Evolutionary conservation across 1,139 yeast genomes (phyloP), one percentile per base, ranked within the genome.

Genomic region (Saccharomyces hybrid): DNA sequence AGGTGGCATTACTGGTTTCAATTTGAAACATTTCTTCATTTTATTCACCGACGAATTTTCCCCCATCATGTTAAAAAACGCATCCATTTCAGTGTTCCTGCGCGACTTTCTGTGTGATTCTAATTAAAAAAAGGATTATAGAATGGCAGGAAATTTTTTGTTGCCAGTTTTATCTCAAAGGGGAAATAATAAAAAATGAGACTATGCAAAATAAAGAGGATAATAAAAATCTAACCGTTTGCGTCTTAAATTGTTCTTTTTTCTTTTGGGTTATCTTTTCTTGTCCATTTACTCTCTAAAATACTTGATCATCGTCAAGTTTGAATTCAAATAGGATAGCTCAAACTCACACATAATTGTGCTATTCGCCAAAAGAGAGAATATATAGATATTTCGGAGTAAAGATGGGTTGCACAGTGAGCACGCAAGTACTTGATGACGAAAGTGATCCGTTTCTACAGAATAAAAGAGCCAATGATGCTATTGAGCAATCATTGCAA

Each of bases 321-420:
- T 11, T 1, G 13, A 31, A 23, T 3, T 31, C 5, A 5, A 31
- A 31, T 11, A 31, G n/a, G n/a, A 31, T 31, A 31, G 34, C 34
- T 31, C n/a, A 31, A 1, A 31, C 34, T 19, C 23, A 19, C 23
- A 19, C 34, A 31, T n/a, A 31, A 3, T 13, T 29, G 32, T 2
- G 3, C 23, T 19, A 19, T 3, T 19, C 23, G 23, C 23, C 23
- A 3, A 19, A 19, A 19, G 23, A 47, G 23, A 46, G 26, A 46
- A 6, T 32, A 42, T 29, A 48, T 48, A 34, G n/a, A 29, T 13
- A 11, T 29, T 48, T 19, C 8, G 14, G 8, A 51, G 27, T 23
- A 42, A 57, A 38, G 29, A 84, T 85, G 91, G 91, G 91, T 41
- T 86, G 95, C 66, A 69, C 78, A 14, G 78, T 82, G 29, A 86